Conservation (phyloP, 2,329 filamentous ascomycete genomes). For the Xylariaceae sp. region DNA sequence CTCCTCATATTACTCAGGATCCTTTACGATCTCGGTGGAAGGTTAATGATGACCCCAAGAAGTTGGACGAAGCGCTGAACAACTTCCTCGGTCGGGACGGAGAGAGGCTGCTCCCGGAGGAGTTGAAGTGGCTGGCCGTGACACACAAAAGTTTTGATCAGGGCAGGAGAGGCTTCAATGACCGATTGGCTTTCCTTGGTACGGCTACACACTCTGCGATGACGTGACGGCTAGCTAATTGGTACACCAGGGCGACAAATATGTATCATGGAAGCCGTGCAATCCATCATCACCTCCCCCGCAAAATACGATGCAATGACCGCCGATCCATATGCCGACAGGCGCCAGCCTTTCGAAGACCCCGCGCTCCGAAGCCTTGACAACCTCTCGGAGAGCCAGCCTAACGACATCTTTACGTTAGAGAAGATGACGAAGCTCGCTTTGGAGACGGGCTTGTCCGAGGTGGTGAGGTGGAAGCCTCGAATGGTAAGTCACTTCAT, state of each 20-base stretch:
- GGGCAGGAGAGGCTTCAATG: conserved; percentile 91
- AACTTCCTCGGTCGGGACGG: conserved; percentile 76
- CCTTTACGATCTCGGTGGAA: conserved; percentile 61
- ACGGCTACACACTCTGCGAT: conserved; percentile 38
- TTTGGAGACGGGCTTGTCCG: conserved; percentile 70
- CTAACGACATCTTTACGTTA: conserved; percentile 67
- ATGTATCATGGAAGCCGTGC: conserved; percentile 48
- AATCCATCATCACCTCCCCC: conserved; percentile 66
- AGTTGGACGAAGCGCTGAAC: conserved; percentile 79
- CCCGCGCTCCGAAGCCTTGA: conserved; percentile 74
- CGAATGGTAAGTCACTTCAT: conserved; percentile 65
- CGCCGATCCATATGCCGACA: conserved; percentile 52
- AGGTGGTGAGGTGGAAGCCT: conserved; percentile 88
- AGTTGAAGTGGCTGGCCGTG: conserved; percentile 94
- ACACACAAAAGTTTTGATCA: conserved; percentile 99
- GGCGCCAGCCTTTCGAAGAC: conserved; percentile 71
- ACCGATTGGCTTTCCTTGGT: conserved; percentile 89
- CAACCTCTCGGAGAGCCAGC: conserved; percentile 68
- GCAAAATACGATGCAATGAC: conserved; percentile 34
- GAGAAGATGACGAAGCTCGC: conserved; percentile 72
- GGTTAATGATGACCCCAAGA: conserved; percentile 77
- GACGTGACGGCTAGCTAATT: conserved; percentile 17
- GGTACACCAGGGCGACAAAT: conserved; percentile 39
- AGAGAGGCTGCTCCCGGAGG: conserved; percentile 78
- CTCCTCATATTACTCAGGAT: conserved; percentile 61